phyloP scores from a whole-genome alignment of 768 basidiomycete genomes.

The Hypsizygus marmoreus region DNA sequence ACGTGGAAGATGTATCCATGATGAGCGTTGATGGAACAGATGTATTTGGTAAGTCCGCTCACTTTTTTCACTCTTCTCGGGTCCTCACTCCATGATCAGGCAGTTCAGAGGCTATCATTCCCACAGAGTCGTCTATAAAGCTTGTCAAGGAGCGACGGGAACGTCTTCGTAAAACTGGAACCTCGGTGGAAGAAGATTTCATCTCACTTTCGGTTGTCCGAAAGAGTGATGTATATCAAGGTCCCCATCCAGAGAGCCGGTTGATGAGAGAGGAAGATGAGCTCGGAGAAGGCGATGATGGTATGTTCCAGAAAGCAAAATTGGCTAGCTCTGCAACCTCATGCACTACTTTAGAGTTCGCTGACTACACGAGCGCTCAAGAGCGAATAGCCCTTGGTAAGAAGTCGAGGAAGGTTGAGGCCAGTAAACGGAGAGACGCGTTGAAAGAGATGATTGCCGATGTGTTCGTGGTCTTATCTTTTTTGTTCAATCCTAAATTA shows the following conservation, averaged over 20 bases:
- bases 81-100: slow-evolving; percentile 1
- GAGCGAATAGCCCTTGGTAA: slow-evolving; percentile 86
- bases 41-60: slow-evolving; percentile 28
- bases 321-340: not conserved
- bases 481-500: not conserved
- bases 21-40: slow-evolving; percentile 32
- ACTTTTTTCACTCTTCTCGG: not conserved
- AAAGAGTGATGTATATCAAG: slow-evolving; percentile 52
- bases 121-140: slow-evolving; percentile 68
- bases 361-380: slow-evolving; percentile 86
- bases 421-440: slow-evolving; percentile 60
- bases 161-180: slow-evolving; percentile 53
- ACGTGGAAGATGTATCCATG: slow-evolving; percentile 41
- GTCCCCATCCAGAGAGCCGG: slow-evolving; percentile 85
- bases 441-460: slow-evolving; percentile 85
- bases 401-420: slow-evolving; percentile 74
- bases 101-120: slow-evolving; percentile 54
- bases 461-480: slow-evolving; percentile 50
- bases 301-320: slow-evolving; percentile 47
- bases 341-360: slow-evolving; percentile 56
- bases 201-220: slow-evolving; percentile 76
- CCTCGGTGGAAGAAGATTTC: slow-evolving; percentile 62
- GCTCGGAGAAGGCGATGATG: slow-evolving; percentile 85
- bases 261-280: slow-evolving; percentile 87
- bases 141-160: slow-evolving; percentile 79